Evolutionary conservation across 2,329 filamentous ascomycete species (phyloP), one percentile per base, ranked within the genome.

Genomic region (Parafenestella ontariensis): DNA sequence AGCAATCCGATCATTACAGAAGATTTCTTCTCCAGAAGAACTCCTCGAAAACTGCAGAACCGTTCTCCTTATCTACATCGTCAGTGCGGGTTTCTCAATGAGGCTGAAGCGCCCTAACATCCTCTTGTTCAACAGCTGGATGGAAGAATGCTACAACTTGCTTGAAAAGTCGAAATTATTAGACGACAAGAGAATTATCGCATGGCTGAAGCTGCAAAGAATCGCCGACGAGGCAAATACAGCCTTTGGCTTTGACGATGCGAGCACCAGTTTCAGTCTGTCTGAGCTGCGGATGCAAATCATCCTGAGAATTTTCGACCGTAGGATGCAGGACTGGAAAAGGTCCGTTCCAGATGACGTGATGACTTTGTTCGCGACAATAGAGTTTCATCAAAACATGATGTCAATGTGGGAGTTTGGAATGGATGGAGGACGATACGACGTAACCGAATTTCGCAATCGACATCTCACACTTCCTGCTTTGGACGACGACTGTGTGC

Each of bases 371-470:
- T 58, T 59, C 5, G 29, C 73, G 8, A 65, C 61, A 37, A 62
- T 73, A 17, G 70, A 73, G 45, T 72, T 65, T 26, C 61, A 74
- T 23, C 64, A 70, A 44, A 72, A 71, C 31, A 72, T 71, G 58
- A 59, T 74, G 18, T 67, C 67, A 0, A 74, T 74, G 67, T 75
- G 69, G 66, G 73, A 75, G 37, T 75, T 75, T 34, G 72, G 66
- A 1, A 75, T 75, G 72, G 73, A 75, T 18, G 71, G 72, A 9
- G 73, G 73, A 17, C 66, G 65, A 23, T 73, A 74, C 48, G 69
- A 74, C 31, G 71, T 71, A 5, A 72, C 71, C 11, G 69, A 74
- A 10, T 75, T 72, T 42, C 51, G 65, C 8, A 75, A 75, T 46
- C 65, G 70, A 23, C 65, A 73, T 26, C 53, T 74, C 17, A 70